phyloP scores from a whole-genome alignment of 2,329 filamentous ascomycete species.

The Claviceps maximensis region DNA sequence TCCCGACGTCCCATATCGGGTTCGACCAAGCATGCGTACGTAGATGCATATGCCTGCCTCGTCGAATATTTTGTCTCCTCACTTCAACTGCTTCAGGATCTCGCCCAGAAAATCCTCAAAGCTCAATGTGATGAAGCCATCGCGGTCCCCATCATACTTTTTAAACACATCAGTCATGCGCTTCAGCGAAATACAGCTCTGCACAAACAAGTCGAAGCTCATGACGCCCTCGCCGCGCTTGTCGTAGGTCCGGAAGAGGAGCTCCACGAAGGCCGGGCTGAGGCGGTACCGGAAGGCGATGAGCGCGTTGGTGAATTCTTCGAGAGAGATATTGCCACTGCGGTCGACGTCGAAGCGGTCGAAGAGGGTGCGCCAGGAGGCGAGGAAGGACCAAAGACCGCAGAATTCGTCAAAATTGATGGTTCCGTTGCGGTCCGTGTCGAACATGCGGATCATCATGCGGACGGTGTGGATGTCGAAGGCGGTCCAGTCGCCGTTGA shows the following conservation, averaged over 20 bases:
- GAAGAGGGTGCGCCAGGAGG: constrained; percentile 86
- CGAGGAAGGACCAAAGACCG: constrained; percentile 89
- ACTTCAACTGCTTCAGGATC: constrained; percentile 49
- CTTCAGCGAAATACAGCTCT: constrained; percentile 92
- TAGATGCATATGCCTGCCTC: too few species aligned
- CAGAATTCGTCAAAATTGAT: constrained; percentile 96
- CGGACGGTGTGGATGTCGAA: constrained; percentile 90
- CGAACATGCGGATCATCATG: constrained; percentile 99
- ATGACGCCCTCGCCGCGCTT: constrained; percentile 57
- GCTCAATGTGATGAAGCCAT: constrained; percentile 77
- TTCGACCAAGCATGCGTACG: too few species aligned
- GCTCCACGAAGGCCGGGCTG: constrained; percentile 66
- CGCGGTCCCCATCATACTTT: constrained; percentile 92
- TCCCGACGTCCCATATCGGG: too few species aligned
- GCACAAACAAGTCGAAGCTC: constrained; percentile 94
- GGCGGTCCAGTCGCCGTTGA: constrained; percentile 90
- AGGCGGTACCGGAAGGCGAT: constrained; percentile 89
- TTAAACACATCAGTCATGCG: constrained; percentile 99
- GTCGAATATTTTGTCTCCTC: too few species aligned
- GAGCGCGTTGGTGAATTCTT: constrained; percentile 82
- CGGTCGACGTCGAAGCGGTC: constrained; percentile 87
- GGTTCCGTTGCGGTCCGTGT: constrained; percentile 74
- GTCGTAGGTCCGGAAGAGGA: constrained; percentile 83
- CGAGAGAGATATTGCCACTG: constrained; percentile 71
- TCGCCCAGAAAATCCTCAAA: constrained; percentile 71